Evolutionary conservation across 179 eudicot genomes (phyloP), one percentile per base, ranked within the genome.

Genomic region (Beta macrorhiza): DNA sequence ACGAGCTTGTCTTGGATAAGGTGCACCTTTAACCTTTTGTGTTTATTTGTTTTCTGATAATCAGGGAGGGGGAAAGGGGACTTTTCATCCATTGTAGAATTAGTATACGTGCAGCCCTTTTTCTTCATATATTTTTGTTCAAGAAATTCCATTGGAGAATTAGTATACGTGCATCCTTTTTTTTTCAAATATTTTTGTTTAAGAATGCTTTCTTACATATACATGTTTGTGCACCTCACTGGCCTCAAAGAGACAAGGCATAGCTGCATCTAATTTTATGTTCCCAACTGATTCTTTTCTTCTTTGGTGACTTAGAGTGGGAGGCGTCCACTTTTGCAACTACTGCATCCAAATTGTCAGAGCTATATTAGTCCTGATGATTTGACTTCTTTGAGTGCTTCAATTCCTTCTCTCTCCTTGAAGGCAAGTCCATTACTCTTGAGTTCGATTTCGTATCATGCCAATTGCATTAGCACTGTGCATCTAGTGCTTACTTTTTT

Each of bases 331-430:
- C 29, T 96, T 61, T 81, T 96, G 88, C 99, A 96, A 83, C 85
- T 96, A 71, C 91, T 96, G 79, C 96, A 89, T 84, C 99, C 99
- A 77, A 75, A 88, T 83, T 91, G 92, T 76, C 84, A 89, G 72
- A 92, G 97, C 70, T 94, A 92, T 89, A 82, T 97, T 77, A 90
- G 90, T 87, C 93, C 90, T 70, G 97, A 94, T 82, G 99, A 94
- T 80, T 80, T 97, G 77, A 87, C 90, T 77, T 86, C 91, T 67
- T 74, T 96, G 81, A 84, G 79, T 86, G 82, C 88, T 56, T 84
- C 90, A 56, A 79, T 94, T 85, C 95, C 98, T 85, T 89, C 94
- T 68, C 88, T 96, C 22, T 77, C 78, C 82, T 80, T 83, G 70
- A 88, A 92, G 97, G 99, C 76, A 90, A 85, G 71, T 69, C 77